Conservation (phyloP, 176 grass and related monocot species). For the Ampelocalamus luodianensis region DNA sequence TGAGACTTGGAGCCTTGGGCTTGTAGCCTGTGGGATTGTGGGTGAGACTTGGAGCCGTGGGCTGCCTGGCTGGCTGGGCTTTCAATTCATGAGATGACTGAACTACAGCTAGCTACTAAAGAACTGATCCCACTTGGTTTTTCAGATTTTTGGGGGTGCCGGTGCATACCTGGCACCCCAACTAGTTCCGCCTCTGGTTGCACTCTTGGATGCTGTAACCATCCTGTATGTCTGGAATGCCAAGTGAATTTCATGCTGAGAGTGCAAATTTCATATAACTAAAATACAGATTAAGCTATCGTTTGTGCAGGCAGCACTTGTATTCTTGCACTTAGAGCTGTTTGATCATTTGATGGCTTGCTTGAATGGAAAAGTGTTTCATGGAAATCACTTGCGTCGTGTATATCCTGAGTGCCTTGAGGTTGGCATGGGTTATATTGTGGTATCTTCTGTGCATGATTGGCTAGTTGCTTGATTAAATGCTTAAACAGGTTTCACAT, state of each 20-base stretch:
- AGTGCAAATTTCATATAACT: slow-evolving; percentile 4
- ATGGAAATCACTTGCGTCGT: neutral
- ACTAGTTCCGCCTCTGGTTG: too few species aligned
- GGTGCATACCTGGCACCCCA: too few species aligned
- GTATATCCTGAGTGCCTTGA: too few species aligned
- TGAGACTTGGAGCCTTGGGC: too few species aligned
- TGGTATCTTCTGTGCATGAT: neutral
- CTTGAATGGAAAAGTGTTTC: neutral
- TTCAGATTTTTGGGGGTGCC: too few species aligned
- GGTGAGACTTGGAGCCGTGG: too few species aligned
- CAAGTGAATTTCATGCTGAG: neutral
- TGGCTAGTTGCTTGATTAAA: neutral
- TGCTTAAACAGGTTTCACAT: neutral
- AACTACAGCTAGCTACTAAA: too few species aligned
- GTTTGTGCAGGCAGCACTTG: neutral
- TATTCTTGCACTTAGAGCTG: neutral
- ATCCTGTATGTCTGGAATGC: neutral
- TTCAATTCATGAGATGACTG: too few species aligned
- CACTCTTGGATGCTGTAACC: neutral
- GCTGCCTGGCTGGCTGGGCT: too few species aligned
- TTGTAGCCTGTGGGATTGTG: too few species aligned
- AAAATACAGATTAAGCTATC: neutral
- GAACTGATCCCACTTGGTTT: too few species aligned
- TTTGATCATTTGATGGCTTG: slow-evolving; percentile 1
- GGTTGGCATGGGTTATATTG: too few species aligned